Conservation (phyloP, 441 rosid species). For the Capsella rubella region DNA sequence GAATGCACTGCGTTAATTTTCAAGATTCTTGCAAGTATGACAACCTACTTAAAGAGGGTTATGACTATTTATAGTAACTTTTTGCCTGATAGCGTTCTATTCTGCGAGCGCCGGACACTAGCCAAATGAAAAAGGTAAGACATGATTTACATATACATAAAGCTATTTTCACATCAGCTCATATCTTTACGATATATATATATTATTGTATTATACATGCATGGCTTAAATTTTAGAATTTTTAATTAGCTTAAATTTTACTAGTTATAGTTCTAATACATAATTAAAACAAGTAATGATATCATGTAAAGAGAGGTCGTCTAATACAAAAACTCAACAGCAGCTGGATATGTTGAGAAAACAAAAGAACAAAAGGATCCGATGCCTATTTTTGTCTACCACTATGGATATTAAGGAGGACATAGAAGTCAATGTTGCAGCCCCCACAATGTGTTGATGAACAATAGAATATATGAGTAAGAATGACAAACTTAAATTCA, state of each 20-base stretch:
- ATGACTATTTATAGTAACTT: background rate
- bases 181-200: no score
- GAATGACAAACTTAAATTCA: slow-evolving; percentile 30
- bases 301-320: background rate
- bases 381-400: slow-evolving; percentile 41
- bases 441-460: slow-evolving; percentile 38
- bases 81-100: background rate
- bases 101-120: slow-evolving; percentile 1
- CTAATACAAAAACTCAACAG: slow-evolving; percentile 13
- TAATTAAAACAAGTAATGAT: background rate
- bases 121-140: background rate
- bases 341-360: slow-evolving; percentile 9
- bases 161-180: background rate
- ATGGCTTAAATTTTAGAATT: no score
- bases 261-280: background rate
- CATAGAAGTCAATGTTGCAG: slow-evolving; percentile 43
- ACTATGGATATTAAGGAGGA: slow-evolving; percentile 38
- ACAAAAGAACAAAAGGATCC: slow-evolving; percentile 36
- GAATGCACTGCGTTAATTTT: background rate
- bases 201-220: no score
- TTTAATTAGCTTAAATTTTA: background rate
- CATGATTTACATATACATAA: background rate
- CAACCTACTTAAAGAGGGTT: background rate
- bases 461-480: slow-evolving; percentile 26
- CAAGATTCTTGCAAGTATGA: slow-evolving; percentile 12